Percentiles rank a stretch among this genome's conserved stretches.
These are phyloP conservation scores for Dactylella cylindrospora DNA, from an alignment of 2,329 filamentous ascomycete genomes.

Conservation along the genomic window DNA sequence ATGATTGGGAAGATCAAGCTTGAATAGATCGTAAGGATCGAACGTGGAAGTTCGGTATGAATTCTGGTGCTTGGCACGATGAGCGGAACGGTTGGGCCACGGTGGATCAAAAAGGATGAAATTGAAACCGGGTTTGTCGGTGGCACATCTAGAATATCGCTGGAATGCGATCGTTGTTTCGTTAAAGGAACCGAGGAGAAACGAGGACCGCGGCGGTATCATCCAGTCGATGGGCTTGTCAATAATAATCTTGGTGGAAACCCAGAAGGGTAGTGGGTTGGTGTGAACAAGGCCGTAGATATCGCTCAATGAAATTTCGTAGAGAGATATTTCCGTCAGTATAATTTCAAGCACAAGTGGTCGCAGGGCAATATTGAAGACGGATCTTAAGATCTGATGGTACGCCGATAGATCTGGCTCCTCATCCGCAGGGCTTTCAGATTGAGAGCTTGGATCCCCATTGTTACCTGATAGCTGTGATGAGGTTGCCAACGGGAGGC, in stretches of 20 bases:
- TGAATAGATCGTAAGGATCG: slow-evolving; percentile 58
- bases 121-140: slow-evolving; percentile 57
- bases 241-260: slow-evolving; percentile 24
- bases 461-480: background rate
- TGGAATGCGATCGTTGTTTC: slow-evolving; percentile 24
- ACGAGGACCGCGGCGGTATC: slow-evolving; percentile 46
- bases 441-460: background rate
- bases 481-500: slow-evolving; percentile 23
- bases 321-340: slow-evolving; percentile 12
- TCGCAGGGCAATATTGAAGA: too few relatives aligned
- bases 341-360: too few relatives aligned
- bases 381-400: slow-evolving; percentile 24
- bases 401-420: slow-evolving; percentile 30
- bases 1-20: slow-evolving; percentile 61
- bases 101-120: slow-evolving; percentile 74
- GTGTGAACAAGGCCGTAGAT: slow-evolving; percentile 30
- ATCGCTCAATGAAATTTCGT: slow-evolving; percentile 29
- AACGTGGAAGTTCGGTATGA: slow-evolving; percentile 53
- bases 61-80: slow-evolving; percentile 59
- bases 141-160: slow-evolving; percentile 4
- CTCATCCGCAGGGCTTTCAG: background rate
- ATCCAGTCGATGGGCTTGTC: slow-evolving; percentile 29
- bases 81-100: slow-evolving; percentile 76
- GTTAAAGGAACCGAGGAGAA: slow-evolving; percentile 46
- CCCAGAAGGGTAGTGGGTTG: slow-evolving; percentile 24